Evolutionary conservation across 371 early-diverging fungal genomes (phyloP).

Genomic region (Mortierella sp.): DNA sequence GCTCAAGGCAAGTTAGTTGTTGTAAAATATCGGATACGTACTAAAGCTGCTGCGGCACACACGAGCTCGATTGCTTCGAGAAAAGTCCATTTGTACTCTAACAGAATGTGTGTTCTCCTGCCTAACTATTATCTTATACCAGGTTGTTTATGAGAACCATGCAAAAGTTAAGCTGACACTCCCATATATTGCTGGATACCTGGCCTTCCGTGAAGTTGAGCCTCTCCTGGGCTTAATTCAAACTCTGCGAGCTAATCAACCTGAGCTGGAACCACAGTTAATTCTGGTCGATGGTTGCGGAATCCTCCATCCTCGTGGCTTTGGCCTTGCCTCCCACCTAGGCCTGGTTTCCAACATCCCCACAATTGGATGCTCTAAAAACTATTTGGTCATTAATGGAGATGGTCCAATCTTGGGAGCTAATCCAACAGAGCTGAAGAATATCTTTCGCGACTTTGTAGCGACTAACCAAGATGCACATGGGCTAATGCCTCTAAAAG

Average conservation of each 20-base stretch:
- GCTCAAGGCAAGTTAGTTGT: constrained; percentile 55
- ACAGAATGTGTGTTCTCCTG: not conserved
- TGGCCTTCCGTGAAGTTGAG: constrained; percentile 90
- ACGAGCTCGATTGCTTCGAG: constrained; percentile 1
- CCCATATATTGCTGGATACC: constrained; percentile 89
- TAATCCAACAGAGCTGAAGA: constrained; percentile 36
- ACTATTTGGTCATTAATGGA: constrained; percentile 79
- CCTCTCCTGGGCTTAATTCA: constrained; percentile 70
- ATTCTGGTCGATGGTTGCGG: constrained; percentile 95
- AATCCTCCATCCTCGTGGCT: constrained; percentile 84
- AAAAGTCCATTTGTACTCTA: not conserved
- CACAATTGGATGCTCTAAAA: constrained; percentile 92
- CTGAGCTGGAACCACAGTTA: constrained; percentile 79
- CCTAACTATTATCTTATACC: not conserved
- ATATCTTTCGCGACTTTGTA: constrained; percentile 29
- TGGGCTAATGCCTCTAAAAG: constrained; percentile 38
- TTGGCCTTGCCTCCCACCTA: constrained; percentile 92
- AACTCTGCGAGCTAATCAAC: constrained; percentile 59
- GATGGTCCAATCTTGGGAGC: constrained; percentile 55
- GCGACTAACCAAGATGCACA: constrained; percentile 19
- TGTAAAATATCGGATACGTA: not conserved
- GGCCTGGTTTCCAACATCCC: constrained; percentile 81
- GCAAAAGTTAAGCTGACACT: constrained; percentile 68
- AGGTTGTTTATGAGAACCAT: constrained; percentile 70
- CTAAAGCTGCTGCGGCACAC: constrained; percentile 10